These are phyloP conservation scores for Yamadazyma conglobata DNA, from an alignment of 1,139 yeast species.

Conservation along the genomic window DNA sequence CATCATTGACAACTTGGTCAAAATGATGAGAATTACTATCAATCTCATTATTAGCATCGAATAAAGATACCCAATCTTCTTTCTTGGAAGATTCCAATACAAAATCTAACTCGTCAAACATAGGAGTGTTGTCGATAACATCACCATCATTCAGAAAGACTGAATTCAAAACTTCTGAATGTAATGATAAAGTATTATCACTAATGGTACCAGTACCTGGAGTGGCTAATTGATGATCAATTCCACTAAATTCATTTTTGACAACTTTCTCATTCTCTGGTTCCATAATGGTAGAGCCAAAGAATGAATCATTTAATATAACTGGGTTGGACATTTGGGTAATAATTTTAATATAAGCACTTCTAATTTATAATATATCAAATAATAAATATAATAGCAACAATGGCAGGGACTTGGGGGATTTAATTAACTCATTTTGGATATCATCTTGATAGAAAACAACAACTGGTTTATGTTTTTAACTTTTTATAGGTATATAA, in stretches of 20 bases:
- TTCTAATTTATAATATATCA: too few species aligned
- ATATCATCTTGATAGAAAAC: conserved; percentile 9
- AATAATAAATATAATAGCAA: conserved; percentile 5
- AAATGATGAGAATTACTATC: conserved; percentile 18
- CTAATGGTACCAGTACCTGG: too few species aligned
- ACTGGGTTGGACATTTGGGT: conserved; percentile 13
- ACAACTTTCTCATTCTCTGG: conserved; percentile 2
- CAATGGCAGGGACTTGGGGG: conserved; percentile 1
- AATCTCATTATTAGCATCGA: conserved; percentile 38
- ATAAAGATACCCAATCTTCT: conserved; percentile 64
- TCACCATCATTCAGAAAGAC: conserved; percentile 51
- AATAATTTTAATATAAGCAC: conserved; percentile 1
- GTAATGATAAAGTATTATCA: conserved; percentile 38
- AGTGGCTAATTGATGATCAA: conserved; percentile 2
- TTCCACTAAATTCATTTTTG: conserved; percentile 5
- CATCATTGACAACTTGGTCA: conserved; percentile 23
- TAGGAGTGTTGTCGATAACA: conserved; percentile 53
- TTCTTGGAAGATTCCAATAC: conserved; percentile 45
- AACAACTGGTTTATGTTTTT: conserved; percentile 9
- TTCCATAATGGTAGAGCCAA: conserved; percentile 9
- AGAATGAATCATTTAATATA: conserved; percentile 13
- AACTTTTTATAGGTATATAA: conserved; percentile 9
- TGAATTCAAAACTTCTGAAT: conserved; percentile 58
- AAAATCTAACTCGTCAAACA: conserved; percentile 58
- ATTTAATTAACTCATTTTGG: conserved; percentile 10